A percentile compares a stretch with the other conserved stretches of the same genome.
phyloP scores from a whole-genome alignment of 768 basidiomycete genomes.

The Phaeotremella skinneri region DNA sequence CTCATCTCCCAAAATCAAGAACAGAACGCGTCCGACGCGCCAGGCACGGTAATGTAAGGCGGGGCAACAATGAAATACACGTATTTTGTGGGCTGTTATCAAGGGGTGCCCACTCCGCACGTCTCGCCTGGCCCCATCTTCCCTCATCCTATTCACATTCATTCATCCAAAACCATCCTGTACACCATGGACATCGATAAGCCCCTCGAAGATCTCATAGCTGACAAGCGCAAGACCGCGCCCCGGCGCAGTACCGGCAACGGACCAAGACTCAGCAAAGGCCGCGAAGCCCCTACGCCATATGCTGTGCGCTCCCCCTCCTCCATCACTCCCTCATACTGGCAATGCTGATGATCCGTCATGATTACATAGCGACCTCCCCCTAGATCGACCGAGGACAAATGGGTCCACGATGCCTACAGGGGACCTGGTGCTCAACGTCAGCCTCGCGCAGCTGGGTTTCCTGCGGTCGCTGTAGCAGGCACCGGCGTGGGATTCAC shows the following conservation, averaged over 20 bases:
- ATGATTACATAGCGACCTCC: slow-evolving; percentile 38
- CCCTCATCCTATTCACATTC: neutral
- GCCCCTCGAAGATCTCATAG: slow-evolving; percentile 42
- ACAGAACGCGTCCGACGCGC: too few species aligned
- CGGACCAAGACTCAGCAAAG: neutral
- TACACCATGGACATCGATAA: slow-evolving; percentile 45
- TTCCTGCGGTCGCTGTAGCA: slow-evolving; percentile 14
- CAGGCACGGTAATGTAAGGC: too few species aligned
- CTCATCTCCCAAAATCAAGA: too few species aligned
- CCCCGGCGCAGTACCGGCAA: neutral
- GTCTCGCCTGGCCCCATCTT: neutral
- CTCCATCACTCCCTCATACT: neutral
- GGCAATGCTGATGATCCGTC: slow-evolving; percentile 10
- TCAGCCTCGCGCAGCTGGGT: slow-evolving; percentile 7
- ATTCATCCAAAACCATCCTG: neutral
- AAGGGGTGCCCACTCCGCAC: too few species aligned
- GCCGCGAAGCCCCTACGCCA: slow-evolving; percentile 6
- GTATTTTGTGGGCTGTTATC: too few species aligned
- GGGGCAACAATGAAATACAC: too few species aligned
- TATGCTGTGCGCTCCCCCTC: slow-evolving; percentile 1
- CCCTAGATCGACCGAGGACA: slow-evolving; percentile 45
- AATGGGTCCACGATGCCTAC: slow-evolving; percentile 45
- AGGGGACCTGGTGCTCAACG: slow-evolving; percentile 21
- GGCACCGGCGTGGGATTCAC: slow-evolving; percentile 45
- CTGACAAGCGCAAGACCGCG: slow-evolving; percentile 31